Evolutionary conservation across 768 basidiomycete genomes (phyloP), one percentile per base, ranked within the genome.

Genomic region (Tremella yokohamensis): DNA sequence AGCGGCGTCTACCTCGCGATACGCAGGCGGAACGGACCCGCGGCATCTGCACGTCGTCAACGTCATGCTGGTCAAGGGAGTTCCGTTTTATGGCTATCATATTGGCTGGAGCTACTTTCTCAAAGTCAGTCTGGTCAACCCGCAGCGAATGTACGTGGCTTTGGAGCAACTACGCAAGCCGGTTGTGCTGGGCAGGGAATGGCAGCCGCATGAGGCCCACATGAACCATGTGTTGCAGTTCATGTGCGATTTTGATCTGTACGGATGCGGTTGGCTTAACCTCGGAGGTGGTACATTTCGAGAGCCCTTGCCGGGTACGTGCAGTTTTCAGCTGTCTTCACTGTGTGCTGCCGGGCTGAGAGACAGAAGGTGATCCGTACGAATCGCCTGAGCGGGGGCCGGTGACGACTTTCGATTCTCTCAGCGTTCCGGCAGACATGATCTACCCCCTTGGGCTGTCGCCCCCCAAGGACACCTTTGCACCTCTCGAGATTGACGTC

Each of bases 11-110:
- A 34, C 62, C 38, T 40, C 49, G 20, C 42, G 22, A 6, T 63
- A 62, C 38, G 69, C 65, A 86, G 89, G 71, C 18, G 64, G 61
- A 34, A 66, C 75, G 48, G 70, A 77, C 60, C 70, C 73, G 22
- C 69, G 66, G 45, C 68, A 69, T 53, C 70, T 79, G 20, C 78
- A 75, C 59, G 77, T 80, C 58, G 87, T 89, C 13, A 85, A 85
- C 20, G 82, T 96, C 40, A 73, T 90, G 48, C 81, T 93, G 51
- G 89, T 92, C 62, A 98, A 98, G 78, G 96, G 91, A n/a, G 79
- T 91, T 16, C 87, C 88, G 70, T 96, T 98, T 77, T 98, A 98
- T 76, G 93, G 96, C 8, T 98, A 92, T 74, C 87, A 90, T 73
- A 80, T 86, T 11, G 83, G 85, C 24, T 88, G 90, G 68, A 81